Percentiles rank a stretch among this genome's conserved stretches.
These are phyloP conservation scores for Gyrodon lividus DNA, from an alignment of 768 basidiomycete genomes.

Conservation along the genomic window DNA sequence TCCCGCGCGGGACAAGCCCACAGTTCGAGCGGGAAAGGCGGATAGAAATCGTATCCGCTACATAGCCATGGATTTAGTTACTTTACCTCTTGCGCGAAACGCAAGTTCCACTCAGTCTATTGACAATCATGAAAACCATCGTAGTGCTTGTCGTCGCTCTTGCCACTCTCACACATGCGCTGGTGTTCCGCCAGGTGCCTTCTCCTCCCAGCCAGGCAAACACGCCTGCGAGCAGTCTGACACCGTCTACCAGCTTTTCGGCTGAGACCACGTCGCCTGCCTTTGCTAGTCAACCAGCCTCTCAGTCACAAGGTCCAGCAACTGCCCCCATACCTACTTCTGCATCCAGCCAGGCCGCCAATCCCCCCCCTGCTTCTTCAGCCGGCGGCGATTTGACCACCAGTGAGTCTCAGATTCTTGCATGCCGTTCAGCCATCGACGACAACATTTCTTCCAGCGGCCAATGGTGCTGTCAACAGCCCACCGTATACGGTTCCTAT, in stretches of 20 bases:
- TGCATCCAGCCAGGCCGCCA: background rate
- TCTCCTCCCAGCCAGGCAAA: background rate
- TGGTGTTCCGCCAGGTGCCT: background rate
- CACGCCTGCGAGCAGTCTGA: too few species aligned
- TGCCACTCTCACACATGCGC: background rate
- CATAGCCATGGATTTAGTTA: background rate
- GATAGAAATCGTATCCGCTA: background rate
- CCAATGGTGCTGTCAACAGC: conserved; percentile 2
- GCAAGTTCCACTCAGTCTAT: background rate
- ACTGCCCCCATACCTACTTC: background rate
- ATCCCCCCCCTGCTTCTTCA: background rate
- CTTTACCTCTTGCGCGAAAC: background rate
- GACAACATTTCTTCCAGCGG: background rate
- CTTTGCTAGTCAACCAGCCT: background rate
- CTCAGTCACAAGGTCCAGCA: background rate
- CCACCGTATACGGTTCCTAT: conserved; percentile 3
- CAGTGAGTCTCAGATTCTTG: background rate
- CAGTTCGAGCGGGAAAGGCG: background rate
- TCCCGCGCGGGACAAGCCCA: background rate
- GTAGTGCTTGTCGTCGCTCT: background rate
- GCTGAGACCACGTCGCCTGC: background rate
- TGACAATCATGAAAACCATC: background rate
- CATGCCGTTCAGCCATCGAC: background rate
- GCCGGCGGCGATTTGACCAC: background rate
- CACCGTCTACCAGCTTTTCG: background rate